Evolutionary conservation across 2,329 filamentous ascomycete species (phyloP), one percentile per base, ranked within the genome.

Genomic region (Verticillium tricorpus): DNA sequence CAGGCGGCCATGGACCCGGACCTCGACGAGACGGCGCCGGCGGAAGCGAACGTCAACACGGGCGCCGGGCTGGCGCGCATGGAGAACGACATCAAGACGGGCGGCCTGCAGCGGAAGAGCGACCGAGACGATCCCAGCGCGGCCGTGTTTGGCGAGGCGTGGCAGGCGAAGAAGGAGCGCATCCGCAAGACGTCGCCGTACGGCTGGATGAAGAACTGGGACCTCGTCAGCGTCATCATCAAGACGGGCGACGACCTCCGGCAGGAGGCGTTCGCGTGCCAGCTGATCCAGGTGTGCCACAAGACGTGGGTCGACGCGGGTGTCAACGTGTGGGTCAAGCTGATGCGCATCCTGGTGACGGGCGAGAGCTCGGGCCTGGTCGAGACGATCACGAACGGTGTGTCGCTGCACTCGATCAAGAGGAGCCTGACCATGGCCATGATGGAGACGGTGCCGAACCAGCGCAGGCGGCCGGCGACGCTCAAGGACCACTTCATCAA

Each of bases 121-220:
- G 91, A 95, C 73, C 87, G 91, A 40, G 91, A 95, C 70, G 91
- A 95, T 71, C 91, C 91, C 52, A 93, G 90, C 69, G 91, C 91
- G 39, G 91, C 91, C 11, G 92, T 92, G 5, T 94, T 95, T 74
- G 91, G 92, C 62, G 91, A 95, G 75, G 91, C 91, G 22, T 95
- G 91, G 91, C 86, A 89, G 68, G 84, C 88, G 61, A 95, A 95
- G 75, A 91, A 90, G 69, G 91, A 94, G 74, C 89, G 91, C 22
- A 92, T 95, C 71, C 85, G 91, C 64, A 89, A 90, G 68, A 90
- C 90, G 1, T 94, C 91, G 0, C 91, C 91, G 0, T 95, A 93
- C 71, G 91, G 91, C 11, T 92, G 90, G 86, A 92, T 93, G 88
- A 91, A 91, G 77, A 94, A 93, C 71, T 95, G 91, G 91, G 91